Evolutionary conservation across 495 filamentous ascomycete genomes (phyloP).

Genomic region (Podospora anserina): DNA sequence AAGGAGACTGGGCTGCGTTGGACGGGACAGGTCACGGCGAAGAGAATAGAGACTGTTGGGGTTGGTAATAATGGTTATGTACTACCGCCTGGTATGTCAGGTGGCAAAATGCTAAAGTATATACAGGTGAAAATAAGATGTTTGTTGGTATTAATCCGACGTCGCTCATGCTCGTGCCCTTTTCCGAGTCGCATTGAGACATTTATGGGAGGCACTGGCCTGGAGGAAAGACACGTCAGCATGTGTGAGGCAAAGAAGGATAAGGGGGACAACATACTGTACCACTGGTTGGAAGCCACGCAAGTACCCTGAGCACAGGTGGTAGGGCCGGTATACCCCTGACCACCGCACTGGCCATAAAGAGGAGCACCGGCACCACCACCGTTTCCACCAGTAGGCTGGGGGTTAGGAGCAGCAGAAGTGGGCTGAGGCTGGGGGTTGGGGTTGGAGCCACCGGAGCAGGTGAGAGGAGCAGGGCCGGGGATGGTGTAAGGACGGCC

Average conservation of each 20-base stretch:
- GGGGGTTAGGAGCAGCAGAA: slow-evolving; percentile 3
- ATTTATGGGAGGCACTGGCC: slow-evolving; percentile 19
- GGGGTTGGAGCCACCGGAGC: slow-evolving; percentile 24
- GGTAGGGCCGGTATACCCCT: slow-evolving; percentile 28
- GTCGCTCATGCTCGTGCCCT: neutral
- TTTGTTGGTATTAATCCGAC: neutral
- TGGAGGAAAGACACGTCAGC: neutral
- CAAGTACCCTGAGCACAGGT: slow-evolving; percentile 27
- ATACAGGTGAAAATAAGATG: neutral
- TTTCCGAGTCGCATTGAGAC: neutral
- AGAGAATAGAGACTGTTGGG: neutral
- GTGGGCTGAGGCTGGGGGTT: slow-evolving; percentile 9
- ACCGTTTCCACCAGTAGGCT: neutral
- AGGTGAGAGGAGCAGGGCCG: slow-evolving; percentile 38
- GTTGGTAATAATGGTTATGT: neutral
- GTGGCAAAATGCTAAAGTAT: slow-evolving; percentile 5
- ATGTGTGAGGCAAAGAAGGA: neutral
- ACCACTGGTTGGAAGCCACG: slow-evolving; percentile 29
- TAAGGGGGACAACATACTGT: slow-evolving; percentile 19
- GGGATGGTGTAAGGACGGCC: slow-evolving; percentile 43
- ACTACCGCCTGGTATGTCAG: neutral
- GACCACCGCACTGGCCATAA: slow-evolving; percentile 31
- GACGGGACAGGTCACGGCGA: neutral
- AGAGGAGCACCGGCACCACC: slow-evolving; percentile 17
- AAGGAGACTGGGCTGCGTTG: too few species aligned